These are phyloP conservation scores for Lanmaoa pseudosensibilis DNA, from an alignment of 768 basidiomycete genomes.

Conservation along the genomic window DNA sequence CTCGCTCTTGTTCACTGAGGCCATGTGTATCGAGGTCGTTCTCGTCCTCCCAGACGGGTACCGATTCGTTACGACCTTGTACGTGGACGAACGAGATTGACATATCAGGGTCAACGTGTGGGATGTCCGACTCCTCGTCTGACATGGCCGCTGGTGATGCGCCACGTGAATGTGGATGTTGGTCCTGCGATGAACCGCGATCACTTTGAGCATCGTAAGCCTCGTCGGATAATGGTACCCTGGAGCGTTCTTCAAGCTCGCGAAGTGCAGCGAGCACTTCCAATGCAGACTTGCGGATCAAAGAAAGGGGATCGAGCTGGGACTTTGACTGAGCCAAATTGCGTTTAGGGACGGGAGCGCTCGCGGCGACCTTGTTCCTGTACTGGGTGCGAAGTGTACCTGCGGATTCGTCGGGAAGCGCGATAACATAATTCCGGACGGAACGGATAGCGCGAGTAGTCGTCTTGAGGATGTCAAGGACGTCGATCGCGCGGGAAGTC, in stretches of 20 bases:
- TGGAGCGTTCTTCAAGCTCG: constrained; percentile 73
- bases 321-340: constrained; percentile 34
- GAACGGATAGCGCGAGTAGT: constrained; percentile 82
- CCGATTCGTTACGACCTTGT: constrained; percentile 58
- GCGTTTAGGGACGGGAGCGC: constrained; percentile 35
- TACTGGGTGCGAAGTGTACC: constrained; percentile 57
- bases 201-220: constrained; percentile 84
- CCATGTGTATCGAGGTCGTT: constrained; percentile 44
- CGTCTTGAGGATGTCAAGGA: constrained; percentile 70
- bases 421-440: constrained; percentile 79
- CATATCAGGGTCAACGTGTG: constrained; percentile 52
- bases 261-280: constrained; percentile 82
- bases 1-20: constrained; percentile 47
- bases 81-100: constrained; percentile 72
- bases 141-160: constrained; percentile 46
- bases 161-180: constrained; percentile 39
- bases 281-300: constrained; percentile 75
- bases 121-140: constrained; percentile 35
- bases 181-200: constrained; percentile 45
- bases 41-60: constrained; percentile 85
- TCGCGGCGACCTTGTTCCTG: constrained; percentile 48
- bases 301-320: constrained; percentile 58
- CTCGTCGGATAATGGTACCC: constrained; percentile 76
- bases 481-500: constrained; percentile 43
- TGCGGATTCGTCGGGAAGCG: constrained; percentile 74